These are phyloP conservation scores for Penicillium polonicum DNA, from an alignment of 2,329 filamentous ascomycete genomes.

Conservation along the genomic window DNA sequence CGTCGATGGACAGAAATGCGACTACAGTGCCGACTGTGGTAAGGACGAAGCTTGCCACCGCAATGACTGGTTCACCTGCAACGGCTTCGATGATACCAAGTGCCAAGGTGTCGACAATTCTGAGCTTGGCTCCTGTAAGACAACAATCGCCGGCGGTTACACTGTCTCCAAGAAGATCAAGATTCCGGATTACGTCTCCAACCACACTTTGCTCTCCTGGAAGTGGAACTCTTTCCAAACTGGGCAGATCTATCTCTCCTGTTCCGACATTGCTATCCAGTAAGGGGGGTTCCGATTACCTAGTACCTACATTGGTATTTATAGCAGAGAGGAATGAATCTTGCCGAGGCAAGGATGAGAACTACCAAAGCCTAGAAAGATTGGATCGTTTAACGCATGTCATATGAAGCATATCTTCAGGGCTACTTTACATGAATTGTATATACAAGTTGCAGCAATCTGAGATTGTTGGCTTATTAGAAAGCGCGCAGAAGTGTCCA, in stretches of 20 bases:
- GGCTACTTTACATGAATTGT: not conserved
- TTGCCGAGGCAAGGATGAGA: not conserved
- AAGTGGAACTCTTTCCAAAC: constrained; percentile 59
- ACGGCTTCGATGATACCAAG: constrained; percentile 22
- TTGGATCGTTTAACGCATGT: not conserved
- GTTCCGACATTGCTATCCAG: constrained; percentile 53
- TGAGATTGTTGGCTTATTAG: not conserved
- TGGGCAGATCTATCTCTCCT: constrained; percentile 54
- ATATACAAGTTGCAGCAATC: not conserved
- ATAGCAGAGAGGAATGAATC: not conserved
- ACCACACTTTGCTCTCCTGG: constrained; percentile 54
- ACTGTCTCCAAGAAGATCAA: constrained; percentile 54
- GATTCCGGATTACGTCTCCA: constrained; percentile 50
- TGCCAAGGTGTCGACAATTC: constrained; percentile 50
- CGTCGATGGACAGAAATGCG: constrained; percentile 51
- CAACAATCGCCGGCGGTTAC: constrained; percentile 55
- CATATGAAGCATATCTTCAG: not conserved
- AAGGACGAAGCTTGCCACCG: constrained; percentile 47
- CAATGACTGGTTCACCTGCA: constrained; percentile 58
- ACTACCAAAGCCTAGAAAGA: not conserved
- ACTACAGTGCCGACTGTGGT: constrained; percentile 50
- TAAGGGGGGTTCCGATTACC: not conserved
- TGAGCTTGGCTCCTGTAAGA: constrained; percentile 48
- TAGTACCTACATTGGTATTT: not conserved
- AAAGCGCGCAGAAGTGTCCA: not conserved